Conservation (phyloP, 2,329 filamentous ascomycete species). For the Pseudogymnoascus sp. region DNA sequence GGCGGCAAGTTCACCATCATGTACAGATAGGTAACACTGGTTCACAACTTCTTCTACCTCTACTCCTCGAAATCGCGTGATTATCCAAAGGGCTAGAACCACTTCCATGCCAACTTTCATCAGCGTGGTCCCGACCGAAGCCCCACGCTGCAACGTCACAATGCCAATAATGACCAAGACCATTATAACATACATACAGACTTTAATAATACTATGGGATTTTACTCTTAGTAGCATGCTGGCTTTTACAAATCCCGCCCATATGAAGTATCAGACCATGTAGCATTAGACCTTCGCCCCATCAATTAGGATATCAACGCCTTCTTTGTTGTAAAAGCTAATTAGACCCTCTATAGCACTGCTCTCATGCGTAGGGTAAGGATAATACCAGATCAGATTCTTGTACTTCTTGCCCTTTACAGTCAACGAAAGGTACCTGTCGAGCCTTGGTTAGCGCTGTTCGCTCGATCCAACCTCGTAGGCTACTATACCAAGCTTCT, state of each 20-base stretch:
- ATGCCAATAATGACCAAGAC: neutral
- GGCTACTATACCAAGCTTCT: conserved; percentile 52
- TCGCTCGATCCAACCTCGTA: conserved; percentile 25
- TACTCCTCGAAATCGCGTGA: too few species aligned
- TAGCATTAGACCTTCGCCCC: conserved; percentile 28
- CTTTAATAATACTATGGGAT: too few species aligned
- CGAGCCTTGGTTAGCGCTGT: neutral
- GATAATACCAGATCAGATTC: conserved; percentile 57
- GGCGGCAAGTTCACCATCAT: too few species aligned
- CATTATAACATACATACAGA: neutral
- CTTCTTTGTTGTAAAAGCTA: conserved; percentile 60
- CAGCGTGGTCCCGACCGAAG: neutral
- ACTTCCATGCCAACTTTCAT: neutral
- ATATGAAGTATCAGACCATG: neutral
- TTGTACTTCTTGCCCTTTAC: conserved; percentile 36
- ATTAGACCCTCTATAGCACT: conserved; percentile 45
- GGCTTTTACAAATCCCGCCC: too few species aligned
- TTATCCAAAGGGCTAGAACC: neutral
- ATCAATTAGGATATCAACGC: conserved; percentile 52
- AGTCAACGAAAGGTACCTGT: conserved; percentile 19
- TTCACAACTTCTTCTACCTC: too few species aligned
- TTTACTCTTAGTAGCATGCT: too few species aligned
- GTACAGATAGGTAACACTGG: too few species aligned
- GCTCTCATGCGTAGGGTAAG: conserved; percentile 48
- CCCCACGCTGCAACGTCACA: neutral